Conservation (phyloP, 1,284 basidiomycete genomes). For the Austroboletus olivaceoglutinosus region DNA sequence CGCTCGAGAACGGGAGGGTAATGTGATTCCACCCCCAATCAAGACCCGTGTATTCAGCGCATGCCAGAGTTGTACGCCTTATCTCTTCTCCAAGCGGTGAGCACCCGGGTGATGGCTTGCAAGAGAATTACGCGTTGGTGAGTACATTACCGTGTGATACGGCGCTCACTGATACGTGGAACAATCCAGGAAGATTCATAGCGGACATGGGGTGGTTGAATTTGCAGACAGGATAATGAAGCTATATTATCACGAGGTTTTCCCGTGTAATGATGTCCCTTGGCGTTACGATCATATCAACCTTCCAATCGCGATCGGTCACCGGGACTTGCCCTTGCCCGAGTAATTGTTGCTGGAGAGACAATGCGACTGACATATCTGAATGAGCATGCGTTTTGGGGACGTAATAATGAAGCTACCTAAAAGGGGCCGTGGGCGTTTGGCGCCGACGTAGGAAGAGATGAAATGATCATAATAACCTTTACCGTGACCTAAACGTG, state of each 20-base stretch:
- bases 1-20: slow-evolving; percentile 31
- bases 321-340: slow-evolving; percentile 54
- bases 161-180: slow-evolving; percentile 10
- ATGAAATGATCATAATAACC: slow-evolving; percentile 79
- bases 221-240: slow-evolving; percentile 1
- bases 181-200: slow-evolving; percentile 20
- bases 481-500: slow-evolving; percentile 75
- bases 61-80: slow-evolving; percentile 30
- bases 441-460: slow-evolving; percentile 45
- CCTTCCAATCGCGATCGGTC: slow-evolving; percentile 60
- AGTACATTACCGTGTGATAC: slow-evolving; percentile 26
- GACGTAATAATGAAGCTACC: slow-evolving; percentile 38
- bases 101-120: slow-evolving; percentile 5
- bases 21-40: slow-evolving; percentile 22
- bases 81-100: slow-evolving; percentile 30
- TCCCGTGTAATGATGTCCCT: slow-evolving; percentile 36
- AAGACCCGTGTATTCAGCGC: slow-evolving; percentile 11
- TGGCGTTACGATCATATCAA: slow-evolving; percentile 64
- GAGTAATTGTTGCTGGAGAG: slow-evolving; percentile 65
- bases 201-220: slow-evolving; percentile 16
- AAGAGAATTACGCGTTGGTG: slow-evolving; percentile 29
- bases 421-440: slow-evolving; percentile 48
- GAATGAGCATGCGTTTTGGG: slow-evolving; percentile 12
- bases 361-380: slow-evolving; percentile 52
- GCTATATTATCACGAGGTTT: slow-evolving; percentile 17